These are phyloP conservation scores for Artemisia annua DNA, from an alignment of 129 eudicot species.

Conservation along the genomic window DNA sequence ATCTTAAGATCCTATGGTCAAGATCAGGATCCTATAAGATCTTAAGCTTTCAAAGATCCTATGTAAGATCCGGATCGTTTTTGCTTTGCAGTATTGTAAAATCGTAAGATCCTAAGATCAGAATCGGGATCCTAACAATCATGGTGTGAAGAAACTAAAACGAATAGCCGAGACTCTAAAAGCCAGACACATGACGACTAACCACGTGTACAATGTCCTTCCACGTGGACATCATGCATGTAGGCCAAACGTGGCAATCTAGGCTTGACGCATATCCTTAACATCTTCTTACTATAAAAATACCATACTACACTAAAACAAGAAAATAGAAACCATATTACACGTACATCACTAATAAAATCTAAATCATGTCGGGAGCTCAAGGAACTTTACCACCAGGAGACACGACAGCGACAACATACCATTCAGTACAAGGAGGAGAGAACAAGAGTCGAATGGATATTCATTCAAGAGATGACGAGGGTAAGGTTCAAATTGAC, in stretches of 20 bases:
- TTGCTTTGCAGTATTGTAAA: too few relatives aligned
- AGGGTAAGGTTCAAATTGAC: constrained; percentile 64
- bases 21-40: too few relatives aligned
- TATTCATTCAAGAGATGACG: constrained; percentile 54
- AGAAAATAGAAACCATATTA: not conserved
- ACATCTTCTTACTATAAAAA: not conserved
- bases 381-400: constrained; percentile 88
- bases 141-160: too few relatives aligned
- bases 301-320: not conserved
- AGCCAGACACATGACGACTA: not conserved
- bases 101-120: too few relatives aligned
- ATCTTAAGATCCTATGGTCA: too few relatives aligned
- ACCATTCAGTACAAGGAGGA: constrained; percentile 62
- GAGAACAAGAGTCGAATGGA: constrained; percentile 60
- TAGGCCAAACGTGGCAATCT: not conserved
- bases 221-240: not conserved
- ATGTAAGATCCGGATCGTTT: too few relatives aligned
- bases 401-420: constrained; percentile 67
- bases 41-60: too few relatives aligned
- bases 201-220: not conserved
- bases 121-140: too few relatives aligned
- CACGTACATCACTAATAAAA: not conserved
- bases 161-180: not conserved
- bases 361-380: constrained; percentile 69
- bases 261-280: not conserved